Percentiles rank a stretch among this genome's conserved stretches.
These are phyloP conservation scores for Prunus padus DNA, from an alignment of 306 rosid genomes.

Conservation along the genomic window DNA sequence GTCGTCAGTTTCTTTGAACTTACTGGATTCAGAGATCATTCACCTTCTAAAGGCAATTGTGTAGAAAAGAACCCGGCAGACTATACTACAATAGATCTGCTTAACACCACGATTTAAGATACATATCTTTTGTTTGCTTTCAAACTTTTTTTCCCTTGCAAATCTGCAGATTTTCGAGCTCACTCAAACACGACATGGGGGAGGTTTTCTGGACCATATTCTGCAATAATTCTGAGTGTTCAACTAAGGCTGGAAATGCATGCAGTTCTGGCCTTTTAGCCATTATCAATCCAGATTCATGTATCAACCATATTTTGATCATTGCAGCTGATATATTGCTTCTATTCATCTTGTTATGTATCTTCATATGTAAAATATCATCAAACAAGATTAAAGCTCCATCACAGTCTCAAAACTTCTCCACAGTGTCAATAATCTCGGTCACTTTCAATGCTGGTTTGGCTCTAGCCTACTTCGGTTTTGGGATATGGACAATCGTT, in stretches of 20 bases:
- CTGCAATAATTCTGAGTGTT: constrained; percentile 15
- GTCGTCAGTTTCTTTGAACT: not conserved
- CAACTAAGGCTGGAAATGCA: not conserved
- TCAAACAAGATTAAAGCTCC: constrained; percentile 9
- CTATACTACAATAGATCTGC: too few relatives aligned
- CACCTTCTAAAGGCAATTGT: too few relatives aligned
- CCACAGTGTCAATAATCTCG: not conserved
- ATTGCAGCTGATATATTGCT: constrained; percentile 22
- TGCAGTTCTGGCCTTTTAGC: constrained; percentile 9
- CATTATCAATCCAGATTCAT: constrained; percentile 23
- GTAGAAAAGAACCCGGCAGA: too few relatives aligned
- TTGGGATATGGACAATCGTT: constrained; percentile 21
- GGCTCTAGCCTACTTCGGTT: constrained; percentile 32
- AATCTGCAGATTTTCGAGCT: not conserved
- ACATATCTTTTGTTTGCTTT: not conserved
- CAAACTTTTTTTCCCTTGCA: not conserved
- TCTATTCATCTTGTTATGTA: constrained; percentile 17
- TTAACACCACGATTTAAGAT: not conserved
- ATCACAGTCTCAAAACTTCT: not conserved
- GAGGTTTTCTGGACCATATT: constrained; percentile 9
- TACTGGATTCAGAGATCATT: not conserved
- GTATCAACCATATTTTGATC: constrained; percentile 19
- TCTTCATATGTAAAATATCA: not conserved
- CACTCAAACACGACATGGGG: not conserved
- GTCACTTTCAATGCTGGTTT: constrained; percentile 14